Evolutionary conservation across 805 yeast species (phyloP), one percentile per base, ranked within the genome.

Genomic region (Teunomyces pallodes): DNA sequence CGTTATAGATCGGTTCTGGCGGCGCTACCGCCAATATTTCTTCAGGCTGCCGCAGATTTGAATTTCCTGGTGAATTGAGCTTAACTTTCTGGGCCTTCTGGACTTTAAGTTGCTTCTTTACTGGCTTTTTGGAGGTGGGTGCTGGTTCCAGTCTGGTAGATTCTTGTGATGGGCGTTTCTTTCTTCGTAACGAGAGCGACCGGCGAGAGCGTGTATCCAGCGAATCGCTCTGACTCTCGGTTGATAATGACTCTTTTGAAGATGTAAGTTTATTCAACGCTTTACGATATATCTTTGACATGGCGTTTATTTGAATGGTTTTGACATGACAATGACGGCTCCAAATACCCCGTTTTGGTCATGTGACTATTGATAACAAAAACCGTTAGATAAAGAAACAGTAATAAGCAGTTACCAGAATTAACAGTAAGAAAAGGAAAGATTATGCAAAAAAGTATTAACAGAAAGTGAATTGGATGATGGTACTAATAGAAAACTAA

Each of bases 271-370:
- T 51, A 44, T 46, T 48, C 39, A 43, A 30, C 13, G 54, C 51
- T 33, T 51, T 51, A 7, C 47, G 45, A 39, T 46, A 51, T 35
- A 46, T 42, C 35, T 48, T 47, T 10, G 54, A 51, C 54, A 51
- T 51, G 45, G 29, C 12, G 28, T n/a, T 10, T 32, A 17, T 4
- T 17, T 9, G 27, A 12, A 12, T 36, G 9, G 26, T 12, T 31
- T n/a, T 6, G 14, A 13, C 14, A n/a, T 9, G 6, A 9, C 12
- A 20, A n/a, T 16, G 14, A 36, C 24, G 24, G 9, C 16, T 9
- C 27, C 28, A 20, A 20, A 10, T 36, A 17, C 39, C 39, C 39
- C 39, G 39, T 36, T 12, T 20, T 8, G 13, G 26, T 17, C 39
- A 20, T 36, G 26, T 36, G 26, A 17, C 26, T 6, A 20, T 2